Base-by-base conservation (phyloP, 805 yeast species). In the Kregervanrija pseudodelftensis region DNA sequence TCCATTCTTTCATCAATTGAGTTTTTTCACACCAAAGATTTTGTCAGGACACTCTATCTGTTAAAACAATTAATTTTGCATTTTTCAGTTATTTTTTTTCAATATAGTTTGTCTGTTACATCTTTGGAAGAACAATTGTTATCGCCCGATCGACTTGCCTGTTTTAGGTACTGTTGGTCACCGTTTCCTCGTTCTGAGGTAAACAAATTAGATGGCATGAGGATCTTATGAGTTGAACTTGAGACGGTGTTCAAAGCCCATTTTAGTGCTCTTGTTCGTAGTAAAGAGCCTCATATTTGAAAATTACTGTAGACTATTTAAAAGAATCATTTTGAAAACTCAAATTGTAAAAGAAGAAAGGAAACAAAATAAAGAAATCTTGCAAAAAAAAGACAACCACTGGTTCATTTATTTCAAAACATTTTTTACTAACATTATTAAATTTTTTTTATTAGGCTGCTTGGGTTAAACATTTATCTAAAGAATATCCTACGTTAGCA, bases 401-500 rank as follows among this genome's bases (percentile, higher is more conserved):
- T 22, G 8, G 8, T 22, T 22, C 7, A 22, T 22, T 22, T 5
- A 22, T 22, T 22, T 22, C 28, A 22, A 5, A 7, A 22, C 28
- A 22, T 22, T 22, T 22, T 22, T 22, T 22, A 22, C 28, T 22
- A 22, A 22, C 28, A 22, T 22, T 22, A 22, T 22, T 22, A 22
- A 22, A 5, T 22, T 22, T 22, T 5, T 5, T 22, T 7, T 22
- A 22, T 22, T 22, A 90, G 97, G 97, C 98, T 65, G 96, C 98
- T 37, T 91, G 99, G 99, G 96, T 93, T 38, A 93, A 91, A 65
- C 91, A 85, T 65, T 72, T 91, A 50, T 89, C 97, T 4, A 90
- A 86, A 58, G 85, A 80, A 44, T 87, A 79, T 63, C 99, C 99
- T 41, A 93, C 99, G 2, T 72, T 91, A 55, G 99, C 99, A 49